Percentiles rank a stretch among this genome's conserved stretches.
phyloP scores from a whole-genome alignment of 2,329 filamentous ascomycete genomes.

The Biscogniauxia sp. region DNA sequence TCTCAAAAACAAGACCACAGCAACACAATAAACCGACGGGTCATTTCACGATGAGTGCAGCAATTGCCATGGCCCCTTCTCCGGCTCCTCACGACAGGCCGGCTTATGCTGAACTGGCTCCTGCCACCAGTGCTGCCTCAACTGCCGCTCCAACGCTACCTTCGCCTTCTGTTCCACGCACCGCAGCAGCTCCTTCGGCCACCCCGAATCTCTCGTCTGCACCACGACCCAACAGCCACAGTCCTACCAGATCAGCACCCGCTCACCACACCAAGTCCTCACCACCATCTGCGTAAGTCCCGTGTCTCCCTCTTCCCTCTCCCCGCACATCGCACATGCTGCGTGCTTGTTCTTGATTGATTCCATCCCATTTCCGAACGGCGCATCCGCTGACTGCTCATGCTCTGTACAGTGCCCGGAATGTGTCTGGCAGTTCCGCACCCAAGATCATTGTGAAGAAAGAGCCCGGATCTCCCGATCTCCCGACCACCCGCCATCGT shows the following conservation, averaged over 20 bases:
- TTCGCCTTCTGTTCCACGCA: constrained; percentile 47
- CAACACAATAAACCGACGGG: constrained; percentile 22
- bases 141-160: constrained; percentile 32
- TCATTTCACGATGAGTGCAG: constrained; percentile 59
- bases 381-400: constrained; percentile 26
- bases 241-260: constrained; percentile 43
- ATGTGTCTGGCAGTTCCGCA: constrained; percentile 44
- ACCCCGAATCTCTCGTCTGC: constrained; percentile 41
- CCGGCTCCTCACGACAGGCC: constrained; percentile 65
- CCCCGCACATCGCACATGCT: background rate
- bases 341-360: background rate
- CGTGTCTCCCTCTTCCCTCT: constrained; percentile 5
- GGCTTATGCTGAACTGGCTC: constrained; percentile 51
- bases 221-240: constrained; percentile 53
- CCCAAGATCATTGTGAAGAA: constrained; percentile 95
- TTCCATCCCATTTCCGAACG: background rate
- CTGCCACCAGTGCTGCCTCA: constrained; percentile 37
- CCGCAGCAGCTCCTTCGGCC: constrained; percentile 35
- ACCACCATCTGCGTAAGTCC: constrained; percentile 58
- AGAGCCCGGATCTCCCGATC: constrained; percentile 84
- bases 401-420: constrained; percentile 45
- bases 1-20: constrained; percentile 9
- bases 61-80: constrained; percentile 67
- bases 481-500: constrained; percentile 70
- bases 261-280: constrained; percentile 46